Conservation (phyloP, 345 rosid genomes). For the Geranium brycei region DNA sequence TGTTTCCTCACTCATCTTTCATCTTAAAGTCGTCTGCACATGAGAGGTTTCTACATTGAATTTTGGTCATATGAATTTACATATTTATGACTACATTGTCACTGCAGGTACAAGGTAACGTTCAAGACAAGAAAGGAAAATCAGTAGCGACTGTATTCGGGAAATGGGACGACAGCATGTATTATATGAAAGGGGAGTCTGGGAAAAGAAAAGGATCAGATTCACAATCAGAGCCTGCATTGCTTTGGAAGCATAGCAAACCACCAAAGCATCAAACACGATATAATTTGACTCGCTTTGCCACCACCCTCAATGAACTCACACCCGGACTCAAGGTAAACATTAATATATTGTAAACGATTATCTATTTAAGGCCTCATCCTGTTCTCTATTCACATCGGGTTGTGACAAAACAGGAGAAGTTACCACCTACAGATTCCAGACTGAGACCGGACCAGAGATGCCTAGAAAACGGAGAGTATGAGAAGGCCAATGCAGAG, state of each 20-base stretch:
- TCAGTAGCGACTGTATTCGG: slow-evolving; percentile 75
- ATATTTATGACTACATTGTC: not conserved
- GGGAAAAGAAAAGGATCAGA: slow-evolving; percentile 58
- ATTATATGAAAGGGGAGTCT: slow-evolving; percentile 62
- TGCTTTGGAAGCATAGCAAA: slow-evolving; percentile 73
- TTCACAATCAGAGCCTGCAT: slow-evolving; percentile 37
- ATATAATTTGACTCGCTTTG: slow-evolving; percentile 80
- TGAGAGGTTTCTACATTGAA: no score
- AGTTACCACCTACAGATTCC: slow-evolving; percentile 91
- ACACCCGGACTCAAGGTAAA: slow-evolving; percentile 71
- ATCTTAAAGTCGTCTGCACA: no score
- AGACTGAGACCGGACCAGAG: slow-evolving; percentile 96
- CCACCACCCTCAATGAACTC: slow-evolving; percentile 79
- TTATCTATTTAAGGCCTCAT: not conserved
- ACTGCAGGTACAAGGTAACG: slow-evolving; percentile 80
- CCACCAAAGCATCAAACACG: slow-evolving; percentile 65
- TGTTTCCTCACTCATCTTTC: no score
- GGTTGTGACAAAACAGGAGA: slow-evolving; percentile 37
- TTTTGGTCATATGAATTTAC: not conserved
- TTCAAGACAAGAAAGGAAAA: slow-evolving; percentile 64
- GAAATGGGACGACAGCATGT: slow-evolving; percentile 97
- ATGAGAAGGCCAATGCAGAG: slow-evolving; percentile 93
- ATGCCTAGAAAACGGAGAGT: slow-evolving; percentile 78
- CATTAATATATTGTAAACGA: not conserved
- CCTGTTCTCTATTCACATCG: not conserved